phyloP scores from a whole-genome alignment of 2,329 filamentous ascomycete species.

The Fonsecaea pedrosoi region DNA sequence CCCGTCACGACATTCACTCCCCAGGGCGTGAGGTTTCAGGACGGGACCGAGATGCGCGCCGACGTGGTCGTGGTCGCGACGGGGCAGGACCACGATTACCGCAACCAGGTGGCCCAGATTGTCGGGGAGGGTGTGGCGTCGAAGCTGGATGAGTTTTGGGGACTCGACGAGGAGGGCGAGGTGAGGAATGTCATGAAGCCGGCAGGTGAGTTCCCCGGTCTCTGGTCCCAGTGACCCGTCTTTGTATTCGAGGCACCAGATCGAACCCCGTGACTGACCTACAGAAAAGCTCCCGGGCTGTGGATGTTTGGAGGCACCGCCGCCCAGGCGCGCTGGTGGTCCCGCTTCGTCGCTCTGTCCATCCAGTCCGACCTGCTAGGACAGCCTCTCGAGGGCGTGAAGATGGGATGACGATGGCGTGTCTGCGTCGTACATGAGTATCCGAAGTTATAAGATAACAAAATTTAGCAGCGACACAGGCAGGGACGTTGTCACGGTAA shows the following conservation, averaged over 20 bases:
- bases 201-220: slow-evolving; percentile 12
- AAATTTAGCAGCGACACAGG: too few relatives aligned
- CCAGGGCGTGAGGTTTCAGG: slow-evolving; percentile 52
- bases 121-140: slow-evolving; percentile 44
- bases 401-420: neutral
- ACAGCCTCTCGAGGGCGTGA: slow-evolving; percentile 21
- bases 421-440: too few relatives aligned
- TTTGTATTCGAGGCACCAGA: too few relatives aligned
- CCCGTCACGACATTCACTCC: slow-evolving; percentile 46
- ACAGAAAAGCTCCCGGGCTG: slow-evolving; percentile 43
- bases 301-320: slow-evolving; percentile 57
- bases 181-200: slow-evolving; percentile 38
- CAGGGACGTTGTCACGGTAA: too few relatives aligned
- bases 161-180: slow-evolving; percentile 56
- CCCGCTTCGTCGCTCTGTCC: slow-evolving; percentile 55
- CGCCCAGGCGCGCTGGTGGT: slow-evolving; percentile 49
- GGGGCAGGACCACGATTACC: slow-evolving; percentile 54
- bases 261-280: neutral
- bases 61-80: slow-evolving; percentile 58
- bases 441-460: too few relatives aligned
- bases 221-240: too few relatives aligned
- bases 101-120: slow-evolving; percentile 47
- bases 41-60: slow-evolving; percentile 51
- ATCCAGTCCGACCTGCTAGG: slow-evolving; percentile 48
- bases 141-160: slow-evolving; percentile 42